phyloP scores from a whole-genome alignment of 2,329 filamentous ascomycete species.

The Cladosporium sphaerospermum region DNA sequence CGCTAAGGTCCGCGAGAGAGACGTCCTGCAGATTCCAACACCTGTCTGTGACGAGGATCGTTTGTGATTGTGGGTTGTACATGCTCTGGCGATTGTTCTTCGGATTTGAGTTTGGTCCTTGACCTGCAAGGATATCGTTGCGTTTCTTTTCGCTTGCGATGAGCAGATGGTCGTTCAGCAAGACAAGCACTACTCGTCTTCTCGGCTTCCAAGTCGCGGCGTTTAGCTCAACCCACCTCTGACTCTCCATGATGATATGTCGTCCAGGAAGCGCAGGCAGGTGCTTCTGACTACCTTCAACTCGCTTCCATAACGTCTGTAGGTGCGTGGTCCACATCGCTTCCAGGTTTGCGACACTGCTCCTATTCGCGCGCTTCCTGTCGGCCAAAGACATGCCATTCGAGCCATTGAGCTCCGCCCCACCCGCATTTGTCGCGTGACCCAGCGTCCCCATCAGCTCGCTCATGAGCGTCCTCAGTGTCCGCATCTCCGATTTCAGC shows the following conservation, averaged over 20 bases:
- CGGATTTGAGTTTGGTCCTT: constrained; percentile 17
- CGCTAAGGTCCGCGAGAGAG: constrained; percentile 80
- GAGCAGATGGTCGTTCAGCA: constrained; percentile 90
- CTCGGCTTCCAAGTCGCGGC: constrained; percentile 94
- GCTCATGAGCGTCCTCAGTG: constrained; percentile 81
- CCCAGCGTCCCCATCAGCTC: constrained; percentile 61
- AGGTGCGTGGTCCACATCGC: constrained; percentile 62
- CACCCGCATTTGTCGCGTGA: constrained; percentile 40
- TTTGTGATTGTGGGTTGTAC: constrained; percentile 31
- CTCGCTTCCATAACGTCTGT: constrained; percentile 85
- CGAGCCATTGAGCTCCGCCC: constrained; percentile 31
- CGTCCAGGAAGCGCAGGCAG: constrained; percentile 84
- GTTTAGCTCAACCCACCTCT: constrained; percentile 91
- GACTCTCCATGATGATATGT: constrained; percentile 88
- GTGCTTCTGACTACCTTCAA: constrained; percentile 98
- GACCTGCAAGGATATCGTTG: constrained; percentile 46
- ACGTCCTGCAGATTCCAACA: constrained; percentile 94
- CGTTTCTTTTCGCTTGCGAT: constrained; percentile 93
- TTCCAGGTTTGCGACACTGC: constrained; percentile 72
- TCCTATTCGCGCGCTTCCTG: constrained; percentile 67
- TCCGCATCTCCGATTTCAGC: constrained; percentile 91
- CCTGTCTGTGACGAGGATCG: constrained; percentile 81
- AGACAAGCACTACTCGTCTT: constrained; percentile 80
- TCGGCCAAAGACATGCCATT: constrained; percentile 30
- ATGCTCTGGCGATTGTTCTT: constrained; percentile 26